Evolutionary conservation across 2,329 filamentous ascomycete species (phyloP), one percentile per base, ranked within the genome.

Genomic region (Penicillium griseofulvum): DNA sequence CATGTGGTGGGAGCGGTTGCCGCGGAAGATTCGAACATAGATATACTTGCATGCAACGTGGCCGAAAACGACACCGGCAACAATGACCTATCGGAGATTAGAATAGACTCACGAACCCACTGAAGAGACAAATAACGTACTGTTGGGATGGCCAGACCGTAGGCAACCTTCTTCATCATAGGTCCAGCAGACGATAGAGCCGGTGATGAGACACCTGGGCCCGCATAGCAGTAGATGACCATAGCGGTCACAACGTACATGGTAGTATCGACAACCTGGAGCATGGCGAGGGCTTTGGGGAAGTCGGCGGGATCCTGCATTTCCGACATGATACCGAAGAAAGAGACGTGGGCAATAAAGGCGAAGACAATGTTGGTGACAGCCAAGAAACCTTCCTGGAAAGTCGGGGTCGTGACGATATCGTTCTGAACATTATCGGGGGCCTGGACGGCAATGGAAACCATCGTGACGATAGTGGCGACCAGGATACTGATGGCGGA

Each of bases 311-410:
- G 83, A 43, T 82, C 74, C 65, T 81, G 78, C 71, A 89, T 79
- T 69, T 89, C 86, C 41, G 80, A 78, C 63, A 86, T 83, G 68
- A 88, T 83, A 62, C 77, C 78, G 71, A 87, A 87, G 74, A 87
- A 88, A 59, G 83, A 84, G 11, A 85, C 81, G 63, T 87, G 83
- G 19, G 83, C 84, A 51, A 74, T 57, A 73, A 86, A 90, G 54
- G 87, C 86, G 56, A 90, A 83, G 52, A 87, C 78, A 52, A 90
- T 89, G 74, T 88, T 88, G 66, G 77, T 79, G 50, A 87, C 78
- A n/a, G 83, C 79, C 19, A 65, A 49, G 55, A 65, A 65, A 22
- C 45, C 62, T 14, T 65, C 52, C 29, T 48, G 36, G 24, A 65
- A 65, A 44, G 82, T 78, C 64, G 87, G 85, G 26, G 74, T 80